A percentile compares a stretch with the other conserved stretches of the same genome.
Evolutionary conservation across 2,329 filamentous ascomycete genomes (phyloP).

Genomic region (Zalaria sp.): DNA sequence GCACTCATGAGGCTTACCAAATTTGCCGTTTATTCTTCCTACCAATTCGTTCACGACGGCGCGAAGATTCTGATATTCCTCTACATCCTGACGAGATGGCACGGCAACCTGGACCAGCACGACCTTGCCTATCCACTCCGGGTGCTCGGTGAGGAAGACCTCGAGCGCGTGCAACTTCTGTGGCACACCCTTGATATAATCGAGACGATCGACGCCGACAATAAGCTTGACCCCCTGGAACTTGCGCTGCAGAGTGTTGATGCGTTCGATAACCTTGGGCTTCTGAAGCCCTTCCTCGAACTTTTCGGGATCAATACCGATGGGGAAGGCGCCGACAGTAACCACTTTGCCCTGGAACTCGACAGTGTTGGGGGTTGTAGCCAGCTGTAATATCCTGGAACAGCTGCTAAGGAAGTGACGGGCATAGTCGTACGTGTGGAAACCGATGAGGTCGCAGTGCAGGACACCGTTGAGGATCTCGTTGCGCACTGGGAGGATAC

Average conservation of each 20-base stretch:
- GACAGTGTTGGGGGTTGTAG: conserved; percentile 84
- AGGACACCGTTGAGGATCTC: conserved; percentile 76
- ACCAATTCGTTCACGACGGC: conserved; percentile 95
- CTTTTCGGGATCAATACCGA: conserved; percentile 95
- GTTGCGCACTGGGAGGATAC: conserved; percentile 85
- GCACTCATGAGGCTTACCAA: conserved; percentile 36
- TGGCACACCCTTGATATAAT: conserved; percentile 98
- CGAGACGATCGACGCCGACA: conserved; percentile 87
- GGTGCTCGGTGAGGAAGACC: conserved; percentile 91
- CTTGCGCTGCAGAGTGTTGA: conserved; percentile 70
- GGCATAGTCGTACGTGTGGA: conserved; percentile 99
- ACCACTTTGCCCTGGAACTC: conserved; percentile 81
- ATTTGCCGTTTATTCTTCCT: conserved; percentile 91
- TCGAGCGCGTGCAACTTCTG: conserved; percentile 95
- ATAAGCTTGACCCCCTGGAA: conserved; percentile 95
- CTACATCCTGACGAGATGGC: conserved; percentile 85
- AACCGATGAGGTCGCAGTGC: conserved; percentile 89
- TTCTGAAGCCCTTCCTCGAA: conserved; percentile 81
- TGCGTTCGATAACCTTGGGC: conserved; percentile 74
- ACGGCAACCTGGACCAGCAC: conserved; percentile 94
- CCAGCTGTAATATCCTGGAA: conserved; percentile 72
- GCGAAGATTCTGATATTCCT: conserved; percentile 93
- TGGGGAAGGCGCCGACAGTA: conserved; percentile 88
- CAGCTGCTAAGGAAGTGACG: conserved; percentile 93
- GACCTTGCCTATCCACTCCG: conserved; percentile 95